These are phyloP conservation scores for Paraphoma chrysanthemicola DNA, from an alignment of 2,329 filamentous ascomycete species.

Conservation along the genomic window DNA sequence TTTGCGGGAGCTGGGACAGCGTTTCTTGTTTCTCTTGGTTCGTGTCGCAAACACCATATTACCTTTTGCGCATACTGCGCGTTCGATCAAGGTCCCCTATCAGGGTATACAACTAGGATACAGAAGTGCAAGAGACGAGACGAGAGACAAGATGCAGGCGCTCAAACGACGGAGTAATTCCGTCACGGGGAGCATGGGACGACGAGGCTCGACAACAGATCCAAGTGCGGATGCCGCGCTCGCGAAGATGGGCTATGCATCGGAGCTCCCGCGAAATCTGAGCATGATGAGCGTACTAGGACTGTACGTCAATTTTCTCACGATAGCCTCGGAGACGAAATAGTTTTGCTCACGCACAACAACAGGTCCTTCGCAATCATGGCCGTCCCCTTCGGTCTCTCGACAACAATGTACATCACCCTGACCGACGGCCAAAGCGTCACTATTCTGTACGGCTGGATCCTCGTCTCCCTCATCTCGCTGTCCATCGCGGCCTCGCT, in stretches of 20 bases:
- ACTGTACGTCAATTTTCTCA: constrained; percentile 51
- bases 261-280: constrained; percentile 69
- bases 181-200: constrained; percentile 22
- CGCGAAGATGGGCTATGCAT: constrained; percentile 72
- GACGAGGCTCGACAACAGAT: constrained; percentile 36
- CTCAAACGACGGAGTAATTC: constrained; percentile 30
- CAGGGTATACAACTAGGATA: neutral
- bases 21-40: neutral
- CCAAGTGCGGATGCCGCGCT: constrained; percentile 65
- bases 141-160: constrained; percentile 7
- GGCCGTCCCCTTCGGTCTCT: constrained; percentile 73
- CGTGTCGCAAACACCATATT: neutral
- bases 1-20: neutral
- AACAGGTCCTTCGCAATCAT: constrained; percentile 74
- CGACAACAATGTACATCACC: constrained; percentile 72
- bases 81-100: too few species aligned
- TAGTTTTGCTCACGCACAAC: constrained; percentile 4
- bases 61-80: neutral
- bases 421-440: constrained; percentile 73
- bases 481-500: constrained; percentile 73
- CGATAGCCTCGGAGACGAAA: too few species aligned
- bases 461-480: constrained; percentile 71
- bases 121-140: neutral
- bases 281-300: constrained; percentile 75
- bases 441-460: constrained; percentile 74